A percentile compares a stretch with the other conserved stretches of the same genome.
Evolutionary conservation across 768 basidiomycete genomes (phyloP).

Genomic region (Boletus rubroflammeus): DNA sequence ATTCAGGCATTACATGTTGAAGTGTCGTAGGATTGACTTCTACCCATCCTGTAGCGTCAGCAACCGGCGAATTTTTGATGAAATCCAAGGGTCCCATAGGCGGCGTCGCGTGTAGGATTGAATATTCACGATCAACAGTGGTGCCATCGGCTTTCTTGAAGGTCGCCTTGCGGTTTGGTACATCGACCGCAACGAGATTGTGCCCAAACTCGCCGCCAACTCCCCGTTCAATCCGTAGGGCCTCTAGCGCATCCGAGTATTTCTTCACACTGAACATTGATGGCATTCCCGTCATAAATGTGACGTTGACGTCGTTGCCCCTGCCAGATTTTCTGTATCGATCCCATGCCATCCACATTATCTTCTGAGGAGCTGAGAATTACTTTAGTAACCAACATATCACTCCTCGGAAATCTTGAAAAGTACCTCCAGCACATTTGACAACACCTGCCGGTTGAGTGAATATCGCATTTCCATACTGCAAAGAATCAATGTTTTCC

Average conservation of each 20-base stretch:
- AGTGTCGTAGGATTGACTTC: constrained; percentile 78
- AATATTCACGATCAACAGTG: constrained; percentile 70
- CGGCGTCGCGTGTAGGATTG: constrained; percentile 82
- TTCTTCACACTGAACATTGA: constrained; percentile 97
- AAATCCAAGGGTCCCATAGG: constrained; percentile 87
- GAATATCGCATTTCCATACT: constrained; percentile 83
- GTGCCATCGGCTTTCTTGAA: constrained; percentile 79
- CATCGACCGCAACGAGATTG: constrained; percentile 76
- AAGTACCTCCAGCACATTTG: constrained; percentile 86
- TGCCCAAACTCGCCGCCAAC: constrained; percentile 80
- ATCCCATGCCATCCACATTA: constrained; percentile 98
- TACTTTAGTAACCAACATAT: constrained; percentile 2
- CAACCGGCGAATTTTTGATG: constrained; percentile 72
- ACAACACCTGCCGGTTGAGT: constrained; percentile 91
- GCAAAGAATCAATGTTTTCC: constrained; percentile 73
- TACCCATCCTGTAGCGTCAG: constrained; percentile 87
- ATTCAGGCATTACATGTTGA: constrained; percentile 78
- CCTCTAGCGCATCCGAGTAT: constrained; percentile 84
- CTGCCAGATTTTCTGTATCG: constrained; percentile 62
- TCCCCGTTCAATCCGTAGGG: constrained; percentile 71
- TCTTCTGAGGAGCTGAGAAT: constrained; percentile 75
- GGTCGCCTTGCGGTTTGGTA: constrained; percentile 68
- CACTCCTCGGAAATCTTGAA: neutral
- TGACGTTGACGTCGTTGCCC: constrained; percentile 52
- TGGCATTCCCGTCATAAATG: constrained; percentile 90